phyloP scores from a whole-genome alignment of 495 filamentous ascomycete genomes.

The Hypomontagnella monticulosa region DNA sequence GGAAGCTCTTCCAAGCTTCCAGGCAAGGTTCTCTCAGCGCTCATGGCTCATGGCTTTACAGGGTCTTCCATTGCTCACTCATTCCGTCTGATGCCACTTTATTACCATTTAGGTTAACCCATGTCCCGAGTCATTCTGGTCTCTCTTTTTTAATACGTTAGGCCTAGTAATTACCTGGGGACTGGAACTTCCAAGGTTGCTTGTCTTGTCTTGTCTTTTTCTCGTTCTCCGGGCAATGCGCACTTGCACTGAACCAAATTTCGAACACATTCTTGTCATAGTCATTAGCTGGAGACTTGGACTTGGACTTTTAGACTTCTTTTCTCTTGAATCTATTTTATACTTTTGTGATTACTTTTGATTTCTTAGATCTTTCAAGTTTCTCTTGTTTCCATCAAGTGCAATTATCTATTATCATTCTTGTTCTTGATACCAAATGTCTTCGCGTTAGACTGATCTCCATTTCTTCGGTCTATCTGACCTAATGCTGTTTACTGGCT shows the following conservation, averaged over 20 bases:
- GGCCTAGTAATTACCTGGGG: too few species aligned
- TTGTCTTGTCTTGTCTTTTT: conserved; percentile 1
- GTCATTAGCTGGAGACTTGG: neutral
- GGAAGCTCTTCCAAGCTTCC: neutral
- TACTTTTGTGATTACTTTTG: conserved; percentile 10
- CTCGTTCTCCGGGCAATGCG: conserved; percentile 29
- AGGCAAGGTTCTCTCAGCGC: conserved; percentile 4
- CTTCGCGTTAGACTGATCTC: conserved; percentile 16
- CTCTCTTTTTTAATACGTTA: too few species aligned
- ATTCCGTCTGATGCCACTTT: too few species aligned
- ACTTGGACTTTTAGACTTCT: neutral
- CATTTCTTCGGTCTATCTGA: conserved; percentile 1
- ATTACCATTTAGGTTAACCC: neutral
- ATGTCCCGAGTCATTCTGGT: neutral
- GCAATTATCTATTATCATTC: neutral
- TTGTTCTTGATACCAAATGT: conserved; percentile 25
- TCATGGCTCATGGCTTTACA: neutral
- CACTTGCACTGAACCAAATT: conserved; percentile 20
- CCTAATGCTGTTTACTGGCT: conserved; percentile 23
- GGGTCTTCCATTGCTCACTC: neutral
- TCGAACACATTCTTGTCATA: conserved; percentile 16
- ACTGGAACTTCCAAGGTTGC: too few species aligned
- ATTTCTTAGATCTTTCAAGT: neutral
- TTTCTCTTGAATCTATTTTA: neutral
- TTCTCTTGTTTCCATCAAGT: neutral